A percentile compares a stretch with the other conserved stretches of the same genome.
Conservation (phyloP, 108 stramenopile species). For the Stephanodiscus triporus region DNA sequence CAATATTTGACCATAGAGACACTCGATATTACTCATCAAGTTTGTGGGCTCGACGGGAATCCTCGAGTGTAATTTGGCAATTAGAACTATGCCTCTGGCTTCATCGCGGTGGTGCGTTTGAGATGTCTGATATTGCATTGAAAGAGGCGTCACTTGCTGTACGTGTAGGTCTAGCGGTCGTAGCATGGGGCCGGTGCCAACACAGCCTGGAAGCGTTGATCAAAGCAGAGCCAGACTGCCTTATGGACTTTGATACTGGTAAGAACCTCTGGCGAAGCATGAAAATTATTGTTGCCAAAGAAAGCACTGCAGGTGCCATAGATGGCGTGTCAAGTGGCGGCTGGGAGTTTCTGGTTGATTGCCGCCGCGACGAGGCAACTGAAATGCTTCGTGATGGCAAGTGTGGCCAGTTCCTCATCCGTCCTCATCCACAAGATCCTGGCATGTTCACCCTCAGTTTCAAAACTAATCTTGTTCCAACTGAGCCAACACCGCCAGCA, state of each 20-base stretch:
- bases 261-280: conserved; percentile 80
- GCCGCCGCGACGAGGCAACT: conserved; percentile 78
- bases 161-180: conserved; percentile 64
- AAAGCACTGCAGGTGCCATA: conserved; percentile 33
- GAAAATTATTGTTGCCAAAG: conserved; percentile 60
- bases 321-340: conserved; percentile 76
- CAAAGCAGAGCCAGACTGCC: conserved; percentile 78
- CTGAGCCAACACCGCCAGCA: conserved; percentile 23
- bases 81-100: conserved; percentile 88
- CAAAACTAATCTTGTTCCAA: conserved; percentile 81
- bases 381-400: conserved; percentile 69
- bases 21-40: conserved; percentile 52
- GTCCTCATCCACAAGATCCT: conserved; percentile 82
- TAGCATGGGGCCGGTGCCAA: conserved; percentile 74
- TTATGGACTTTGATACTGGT: conserved; percentile 67
- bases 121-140: conserved; percentile 61
- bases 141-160: conserved; percentile 78
- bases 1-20: conserved; percentile 32
- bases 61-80: conserved; percentile 69
- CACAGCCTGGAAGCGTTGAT: conserved; percentile 71
- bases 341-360: conserved; percentile 91
- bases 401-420: conserved; percentile 81
- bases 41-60: conserved; percentile 50
- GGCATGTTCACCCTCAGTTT: conserved; percentile 91
- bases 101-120: conserved; percentile 73